Percentiles rank a stretch among this genome's conserved stretches.
Evolutionary conservation across 208 protist genomes (phyloP).

Genomic region (Crithidia sp.): DNA sequence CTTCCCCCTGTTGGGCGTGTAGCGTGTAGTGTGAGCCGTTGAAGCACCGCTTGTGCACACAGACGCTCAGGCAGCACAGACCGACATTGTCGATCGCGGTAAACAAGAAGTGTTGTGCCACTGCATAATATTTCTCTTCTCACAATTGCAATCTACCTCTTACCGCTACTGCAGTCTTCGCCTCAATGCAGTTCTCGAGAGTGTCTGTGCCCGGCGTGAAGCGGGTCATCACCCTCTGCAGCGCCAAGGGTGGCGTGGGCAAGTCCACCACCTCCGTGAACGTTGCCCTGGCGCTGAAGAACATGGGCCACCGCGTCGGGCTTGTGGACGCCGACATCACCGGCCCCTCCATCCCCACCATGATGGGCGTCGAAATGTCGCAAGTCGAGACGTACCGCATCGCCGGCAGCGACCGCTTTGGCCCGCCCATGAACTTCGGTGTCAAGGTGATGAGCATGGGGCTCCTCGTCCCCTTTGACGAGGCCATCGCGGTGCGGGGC

Average conservation of each 20-base stretch:
- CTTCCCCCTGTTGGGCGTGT: no score
- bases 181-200: slow-evolving; percentile 64
- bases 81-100: no score
- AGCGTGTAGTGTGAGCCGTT: no score
- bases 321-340: slow-evolving; percentile 94
- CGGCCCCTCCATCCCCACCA: slow-evolving; percentile 88
- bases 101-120: no score
- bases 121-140: no score
- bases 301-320: slow-evolving; percentile 78
- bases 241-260: slow-evolving; percentile 94
- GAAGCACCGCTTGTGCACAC: no score
- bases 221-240: slow-evolving; percentile 87
- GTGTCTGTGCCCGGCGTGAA: slow-evolving; percentile 80
- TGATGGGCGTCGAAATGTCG: slow-evolving; percentile 83
- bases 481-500: slow-evolving; percentile 91
- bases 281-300: slow-evolving; percentile 87
- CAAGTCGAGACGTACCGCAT: slow-evolving; percentile 89
- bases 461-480: slow-evolving; percentile 84
- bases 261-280: slow-evolving; percentile 93
- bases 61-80: no score
- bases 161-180: not conserved
- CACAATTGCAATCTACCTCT: not conserved
- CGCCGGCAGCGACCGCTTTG: slow-evolving; percentile 84
- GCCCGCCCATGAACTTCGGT: slow-evolving; percentile 89
- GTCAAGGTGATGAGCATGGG: slow-evolving; percentile 94